phyloP scores from a whole-genome alignment of 257 asterid genomes.

The Solanum clarkiae region DNA sequence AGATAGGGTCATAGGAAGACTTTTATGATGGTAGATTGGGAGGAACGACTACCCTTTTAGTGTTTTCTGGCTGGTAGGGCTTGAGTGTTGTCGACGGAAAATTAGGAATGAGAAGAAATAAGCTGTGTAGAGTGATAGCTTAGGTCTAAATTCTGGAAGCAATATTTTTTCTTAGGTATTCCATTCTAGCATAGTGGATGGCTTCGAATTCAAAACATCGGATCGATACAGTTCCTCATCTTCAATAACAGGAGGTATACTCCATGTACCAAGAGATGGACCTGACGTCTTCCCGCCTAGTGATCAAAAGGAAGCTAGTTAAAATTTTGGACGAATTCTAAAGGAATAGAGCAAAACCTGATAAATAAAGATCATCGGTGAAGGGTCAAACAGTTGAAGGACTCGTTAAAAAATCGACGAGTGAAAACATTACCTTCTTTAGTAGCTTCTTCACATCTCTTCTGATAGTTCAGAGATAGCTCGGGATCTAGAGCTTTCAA shows the following conservation, averaged over 20 bases:
- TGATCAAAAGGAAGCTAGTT: not conserved
- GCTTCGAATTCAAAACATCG: constrained; percentile 9
- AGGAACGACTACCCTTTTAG: not conserved
- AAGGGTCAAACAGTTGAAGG: not conserved
- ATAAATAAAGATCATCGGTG: not conserved
- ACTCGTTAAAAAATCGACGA: not conserved
- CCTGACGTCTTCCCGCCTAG: constrained; percentile 64
- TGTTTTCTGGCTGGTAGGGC: not conserved
- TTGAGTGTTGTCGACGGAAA: not conserved
- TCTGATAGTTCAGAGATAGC: constrained; percentile 38
- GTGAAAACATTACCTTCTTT: constrained; percentile 47
- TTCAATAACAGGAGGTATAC: constrained; percentile 57
- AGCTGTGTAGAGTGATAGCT: not conserved
- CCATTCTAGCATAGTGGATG: not conserved
- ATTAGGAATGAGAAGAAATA: not conserved
- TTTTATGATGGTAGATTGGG: not conserved
- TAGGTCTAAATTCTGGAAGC: not conserved
- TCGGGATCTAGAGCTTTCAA: constrained; percentile 48
- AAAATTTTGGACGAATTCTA: not conserved
- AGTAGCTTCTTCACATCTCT: constrained; percentile 91
- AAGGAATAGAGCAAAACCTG: not conserved
- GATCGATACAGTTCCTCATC: constrained; percentile 50
- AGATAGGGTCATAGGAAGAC: not conserved
- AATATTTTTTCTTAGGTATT: not conserved
- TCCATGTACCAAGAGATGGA: constrained; percentile 89